Evolutionary conservation across 1,284 basidiomycete species (phyloP), one percentile per base, ranked within the genome.

Genomic region (Taiwanofungus camphoratus): DNA sequence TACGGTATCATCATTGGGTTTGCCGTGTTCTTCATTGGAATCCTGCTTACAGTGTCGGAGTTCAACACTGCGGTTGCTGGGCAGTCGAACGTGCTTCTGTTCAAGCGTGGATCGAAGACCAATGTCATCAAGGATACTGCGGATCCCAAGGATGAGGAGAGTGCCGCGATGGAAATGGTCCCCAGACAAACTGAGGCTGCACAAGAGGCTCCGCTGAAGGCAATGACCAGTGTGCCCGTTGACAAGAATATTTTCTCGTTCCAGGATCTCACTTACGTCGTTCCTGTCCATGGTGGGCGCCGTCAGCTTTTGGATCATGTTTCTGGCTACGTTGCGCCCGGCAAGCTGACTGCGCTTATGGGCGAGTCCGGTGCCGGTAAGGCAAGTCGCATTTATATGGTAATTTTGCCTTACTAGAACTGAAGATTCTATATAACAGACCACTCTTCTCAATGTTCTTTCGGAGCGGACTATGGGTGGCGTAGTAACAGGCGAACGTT

Each of bases 361-460:
- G 82, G 90, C 20, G 85, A 86, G 44, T 87, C 85, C 12, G 92
- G 92, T 32, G 81, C 83, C 1, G 83, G 82, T 20, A 87, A 87
- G 67, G 77, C 74, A 35, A 54, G 76, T n/a, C n/a, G n/a, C n/a
- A n/a, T n/a, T n/a, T n/a, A n/a, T n/a, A n/a, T n/a, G n/a, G n/a
- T n/a, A n/a, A n/a, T n/a, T n/a, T n/a, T n/a, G n/a, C n/a, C n/a
- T n/a, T n/a, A n/a, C n/a, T n/a, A n/a, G n/a, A n/a, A n/a, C n/a
- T n/a, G n/a, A n/a, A n/a, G n/a, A n/a, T n/a, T n/a, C n/a, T n/a
- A n/a, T 43, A 24, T 22, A 26, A 22, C 58, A 87, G 75, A 91
- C 87, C 1, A 90, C 86, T 0, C 65, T 92, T 0, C 69, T 94
- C 37, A 91, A 95, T 59, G 89, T 88, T 1, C 69, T 95, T 4